Base-by-base conservation (phyloP, 108 stramenopile genomes). In the Hondaea fermentalgiana region DNA sequence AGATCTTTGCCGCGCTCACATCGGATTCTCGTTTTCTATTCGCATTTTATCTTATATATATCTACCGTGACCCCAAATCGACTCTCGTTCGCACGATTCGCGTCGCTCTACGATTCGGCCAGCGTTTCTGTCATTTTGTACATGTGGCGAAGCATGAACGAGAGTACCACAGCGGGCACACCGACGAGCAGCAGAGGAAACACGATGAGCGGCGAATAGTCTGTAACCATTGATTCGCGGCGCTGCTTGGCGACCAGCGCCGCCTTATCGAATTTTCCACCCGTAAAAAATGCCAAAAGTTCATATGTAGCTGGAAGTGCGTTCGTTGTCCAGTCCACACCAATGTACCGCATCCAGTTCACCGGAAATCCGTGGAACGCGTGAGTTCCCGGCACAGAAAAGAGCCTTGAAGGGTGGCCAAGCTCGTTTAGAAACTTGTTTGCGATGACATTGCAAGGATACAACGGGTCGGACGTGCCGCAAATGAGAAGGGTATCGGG, bases 331-430 rank as follows among this genome's bases (percentile, higher is more conserved):
- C 76, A 83, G 51, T 83, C 76, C 25, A 53, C 76, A 12, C 76
- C 76, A 53, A 83, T 47, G n/a, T 83, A 83, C 6, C 51, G 76
- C 76, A 83, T 83, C 76, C 76, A 83, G 28, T 83, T 83, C 51
- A 83, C 76, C n/a, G 76, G 76, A 83, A 83, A 83, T 28, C 76
- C 76, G 28, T 83, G 76, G n/a, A 83, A 83, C 44, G 76, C 76
- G 51, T 83, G 76, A 14, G 76, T 83, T 12, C 76, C 76, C 23
- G 76, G 76, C 45, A 83, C 76, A 12, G n/a, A 4, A 23, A 25
- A 28, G 23, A 83, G 45, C 6, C 23, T 55, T 12, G 49, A 12
- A 43, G 19, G 12, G 76, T 83, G 76, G 4, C 76, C 76, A 6
- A 83, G 51, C 10, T 83, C 51, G 0, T 83, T 83, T 8, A 83